Conservation (phyloP, 305 asterid species). For the Solanum hybrid region DNA sequence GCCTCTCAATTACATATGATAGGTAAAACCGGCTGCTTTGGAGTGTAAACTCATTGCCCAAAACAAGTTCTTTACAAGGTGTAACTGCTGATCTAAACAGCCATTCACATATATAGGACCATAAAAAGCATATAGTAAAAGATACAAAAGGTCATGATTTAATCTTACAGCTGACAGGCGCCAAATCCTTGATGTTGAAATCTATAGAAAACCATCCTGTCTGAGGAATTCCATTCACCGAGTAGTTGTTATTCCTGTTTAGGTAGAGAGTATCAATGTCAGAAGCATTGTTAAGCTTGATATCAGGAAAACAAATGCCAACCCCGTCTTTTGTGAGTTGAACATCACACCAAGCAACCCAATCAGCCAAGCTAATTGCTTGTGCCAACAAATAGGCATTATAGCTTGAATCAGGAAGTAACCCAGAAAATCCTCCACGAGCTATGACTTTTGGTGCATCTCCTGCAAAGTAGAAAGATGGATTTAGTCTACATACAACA, state of each 20-base stretch:
- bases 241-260: constrained; percentile 15
- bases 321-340: constrained; percentile 54
- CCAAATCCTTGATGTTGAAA: constrained; percentile 43
- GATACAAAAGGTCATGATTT: background rate
- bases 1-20: background rate
- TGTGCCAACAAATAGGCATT: constrained; percentile 24
- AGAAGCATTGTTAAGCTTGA: constrained; percentile 42
- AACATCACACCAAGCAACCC: constrained; percentile 44
- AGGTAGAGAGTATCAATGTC: background rate
- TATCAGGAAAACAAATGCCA: constrained; percentile 49
- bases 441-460: constrained; percentile 48
- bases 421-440: constrained; percentile 62
- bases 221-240: constrained; percentile 31
- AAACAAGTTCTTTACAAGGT: background rate
- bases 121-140: background rate
- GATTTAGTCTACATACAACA: background rate
- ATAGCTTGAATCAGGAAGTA: constrained; percentile 46
- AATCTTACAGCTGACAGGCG: constrained; percentile 44
- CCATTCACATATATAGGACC: background rate
- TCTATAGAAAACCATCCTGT: constrained; percentile 47
- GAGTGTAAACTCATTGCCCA: background rate
- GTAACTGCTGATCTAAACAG: background rate
- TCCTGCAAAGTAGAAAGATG: constrained; percentile 27
- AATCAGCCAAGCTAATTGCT: constrained; percentile 4
- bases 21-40: background rate